These are phyloP conservation scores for Durusdinium trenchii DNA, from an alignment of 73 alveolate genomes.

Conservation along the genomic window DNA sequence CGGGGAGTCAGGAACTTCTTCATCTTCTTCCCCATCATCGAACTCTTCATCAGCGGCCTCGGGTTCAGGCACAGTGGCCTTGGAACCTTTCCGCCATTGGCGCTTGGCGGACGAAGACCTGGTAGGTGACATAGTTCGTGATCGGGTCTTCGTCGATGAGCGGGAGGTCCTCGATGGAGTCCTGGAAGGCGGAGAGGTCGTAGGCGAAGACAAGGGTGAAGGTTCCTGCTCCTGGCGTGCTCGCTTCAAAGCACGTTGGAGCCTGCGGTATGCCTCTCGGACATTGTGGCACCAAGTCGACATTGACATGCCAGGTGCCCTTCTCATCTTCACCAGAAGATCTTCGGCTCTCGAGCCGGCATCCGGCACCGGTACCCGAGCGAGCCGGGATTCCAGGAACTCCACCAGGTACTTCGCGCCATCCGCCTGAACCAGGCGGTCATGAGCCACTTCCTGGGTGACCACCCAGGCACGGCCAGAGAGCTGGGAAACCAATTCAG, in stretches of 20 bases:
- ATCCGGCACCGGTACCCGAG: neutral
- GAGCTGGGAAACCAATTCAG: neutral
- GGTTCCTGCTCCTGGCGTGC: neutral
- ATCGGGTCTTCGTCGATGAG: too few species aligned
- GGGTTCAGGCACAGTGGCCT: constrained; percentile 5
- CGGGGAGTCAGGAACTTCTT: too few species aligned
- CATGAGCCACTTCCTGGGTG: neutral
- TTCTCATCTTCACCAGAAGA: neutral
- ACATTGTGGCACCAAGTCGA: constrained; percentile 35
- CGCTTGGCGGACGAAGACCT: too few species aligned
- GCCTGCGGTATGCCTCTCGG: neutral
- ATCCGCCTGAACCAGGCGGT: neutral
- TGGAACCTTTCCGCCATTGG: neutral
- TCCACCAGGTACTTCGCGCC: constrained; percentile 12
- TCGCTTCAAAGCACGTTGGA: neutral
- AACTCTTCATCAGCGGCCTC: neutral
- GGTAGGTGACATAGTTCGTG: too few species aligned
- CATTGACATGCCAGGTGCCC: neutral
- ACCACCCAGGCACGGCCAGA: neutral
- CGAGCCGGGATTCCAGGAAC: neutral
- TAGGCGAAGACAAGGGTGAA: neutral
- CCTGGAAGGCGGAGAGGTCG: neutral
- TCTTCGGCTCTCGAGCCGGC: constrained; percentile 25
- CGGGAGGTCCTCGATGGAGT: neutral
- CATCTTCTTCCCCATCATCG: neutral